Evolutionary conservation across 2,329 filamentous ascomycete genomes (phyloP), one percentile per base, ranked within the genome.

Genomic region (Trichoderma pleuroti): DNA sequence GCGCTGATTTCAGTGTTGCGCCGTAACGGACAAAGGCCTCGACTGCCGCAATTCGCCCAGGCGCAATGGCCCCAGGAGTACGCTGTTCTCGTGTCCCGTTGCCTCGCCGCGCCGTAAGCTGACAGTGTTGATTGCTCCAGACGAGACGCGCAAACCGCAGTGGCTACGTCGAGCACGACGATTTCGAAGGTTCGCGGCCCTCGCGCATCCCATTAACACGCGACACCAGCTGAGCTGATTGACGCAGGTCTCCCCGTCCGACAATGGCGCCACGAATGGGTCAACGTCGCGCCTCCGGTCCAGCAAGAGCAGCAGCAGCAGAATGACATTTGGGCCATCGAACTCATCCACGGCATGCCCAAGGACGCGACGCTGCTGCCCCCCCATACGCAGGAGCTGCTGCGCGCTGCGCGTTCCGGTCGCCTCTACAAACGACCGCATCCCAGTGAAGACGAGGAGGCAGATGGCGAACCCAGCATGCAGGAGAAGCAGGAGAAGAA

Each of bases 341-440:
- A 97, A 77, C 86, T 93, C 21, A 90, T 93, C 4, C 85, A 88
- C 73, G 88, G 88, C 57, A 95, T 98, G 93, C 95, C 95, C 49
- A 92, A 92, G 76, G 95, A 97, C 78, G 92, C 89, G 34, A 87
- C 92, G 71, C 85, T 97, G 36, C 84, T 98, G 11, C 88, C 92
- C 0, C 87, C 91, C 1, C 92, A 94, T 78, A 95, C 91, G 67
- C 92, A 96, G 76, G 92, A 94, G 74, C 86, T 98, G 6, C 85
- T 98, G 16, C 90, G 92, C 70, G 92, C 92, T 46, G 93, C 93
- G 61, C 88, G 94, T 71, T 93, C 92, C 24, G 92, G 92, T 7
- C 87, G 87, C 68, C 84, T 93, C 14, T 93, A 92, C 76, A 94
- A 97, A 79, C 88, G 91, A 18, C 89, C 90, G 36, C 85, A 86